phyloP scores from a whole-genome alignment of 208 protist genomes.

The Acanthamoeba triangularis region DNA sequence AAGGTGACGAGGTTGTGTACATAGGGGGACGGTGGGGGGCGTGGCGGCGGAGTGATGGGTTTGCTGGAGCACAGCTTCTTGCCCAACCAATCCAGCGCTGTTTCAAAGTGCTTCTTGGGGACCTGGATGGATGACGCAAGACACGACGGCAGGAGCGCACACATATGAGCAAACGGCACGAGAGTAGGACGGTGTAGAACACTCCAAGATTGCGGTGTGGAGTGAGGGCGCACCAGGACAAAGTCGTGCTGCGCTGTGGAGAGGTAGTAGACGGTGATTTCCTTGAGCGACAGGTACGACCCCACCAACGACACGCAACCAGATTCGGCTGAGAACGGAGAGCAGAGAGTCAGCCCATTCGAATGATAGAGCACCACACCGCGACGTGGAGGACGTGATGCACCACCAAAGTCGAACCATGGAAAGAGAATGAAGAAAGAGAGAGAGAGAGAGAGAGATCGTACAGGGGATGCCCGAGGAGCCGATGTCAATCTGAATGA shows the following conservation, averaged over 20 bases:
- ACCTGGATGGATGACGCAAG: background rate
- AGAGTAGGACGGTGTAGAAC: background rate
- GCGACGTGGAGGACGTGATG: background rate
- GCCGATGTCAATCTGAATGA: conserved; percentile 65
- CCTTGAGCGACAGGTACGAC: conserved; percentile 30
- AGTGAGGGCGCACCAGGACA: conserved; percentile 44
- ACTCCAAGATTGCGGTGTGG: background rate
- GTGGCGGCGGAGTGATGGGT: background rate
- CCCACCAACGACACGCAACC: conserved; percentile 56
- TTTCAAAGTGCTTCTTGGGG: conserved; percentile 60
- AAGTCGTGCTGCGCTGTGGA: conserved; percentile 71
- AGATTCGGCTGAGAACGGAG: background rate
- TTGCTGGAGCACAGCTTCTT: conserved; percentile 43
- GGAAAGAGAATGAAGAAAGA: background rate
- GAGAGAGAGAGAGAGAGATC: background rate
- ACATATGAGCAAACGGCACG: background rate
- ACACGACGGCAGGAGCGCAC: background rate
- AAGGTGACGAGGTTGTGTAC: conserved; percentile 69
- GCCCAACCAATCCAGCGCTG: conserved; percentile 25
- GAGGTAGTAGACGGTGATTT: conserved; percentile 72
- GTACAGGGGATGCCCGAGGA: conserved; percentile 61
- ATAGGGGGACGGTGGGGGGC: conserved; percentile 48
- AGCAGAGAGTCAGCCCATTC: background rate
- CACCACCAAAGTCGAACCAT: background rate
- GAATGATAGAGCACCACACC: background rate